Evolutionary conservation across 1,284 basidiomycete genomes (phyloP), one percentile per base, ranked within the genome.

Genomic region (Ustilago hordei): DNA sequence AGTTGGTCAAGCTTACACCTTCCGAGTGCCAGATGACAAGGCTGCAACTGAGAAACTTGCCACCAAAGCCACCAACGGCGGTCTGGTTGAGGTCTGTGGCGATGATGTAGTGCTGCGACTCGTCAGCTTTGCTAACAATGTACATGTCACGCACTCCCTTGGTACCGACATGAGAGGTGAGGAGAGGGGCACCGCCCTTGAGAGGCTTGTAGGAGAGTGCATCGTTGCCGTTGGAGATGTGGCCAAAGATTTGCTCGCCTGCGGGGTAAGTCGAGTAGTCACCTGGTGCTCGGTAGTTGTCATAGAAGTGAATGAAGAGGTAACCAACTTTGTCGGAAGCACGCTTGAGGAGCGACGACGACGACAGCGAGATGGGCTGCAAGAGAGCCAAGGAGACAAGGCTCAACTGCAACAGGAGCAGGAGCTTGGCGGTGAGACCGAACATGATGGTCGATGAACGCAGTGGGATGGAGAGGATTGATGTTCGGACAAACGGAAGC

Each of bases 1-100:
- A 76, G 32, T 74, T 54, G 17, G 64, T 65, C 35, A 76, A 50
- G 43, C 61, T 60, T 5, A 55, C 3, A 15, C 67, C 70, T 32
- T 48, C 48, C 17, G 68, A 69, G 8, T 67, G 52, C 71, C 74
- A 76, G 32, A 76, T 54, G 15, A 64, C 48, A 2, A 76, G 65
- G n/a, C 39, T 67, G 19, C 74, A 52, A 48, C 55, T 55, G 41
- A 64, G 65, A 23, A 63, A 57, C 7, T 36, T 53, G 36, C 69
- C 71, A 32, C 56, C 54, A 19, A 64, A 73, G 0, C 56, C 61
- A 35, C 56, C 70, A 2, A 34, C 67, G 23, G 59, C 71, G 13
- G 62, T 72, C 54, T 69, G 60, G 52, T 74, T 63, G n/a, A 77
- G 54, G 57, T 77, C 74, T 19, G 74, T 77, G 15, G 31, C 74